Conservation (phyloP, 805 yeast species). For the Kodamaea fukazawae region DNA sequence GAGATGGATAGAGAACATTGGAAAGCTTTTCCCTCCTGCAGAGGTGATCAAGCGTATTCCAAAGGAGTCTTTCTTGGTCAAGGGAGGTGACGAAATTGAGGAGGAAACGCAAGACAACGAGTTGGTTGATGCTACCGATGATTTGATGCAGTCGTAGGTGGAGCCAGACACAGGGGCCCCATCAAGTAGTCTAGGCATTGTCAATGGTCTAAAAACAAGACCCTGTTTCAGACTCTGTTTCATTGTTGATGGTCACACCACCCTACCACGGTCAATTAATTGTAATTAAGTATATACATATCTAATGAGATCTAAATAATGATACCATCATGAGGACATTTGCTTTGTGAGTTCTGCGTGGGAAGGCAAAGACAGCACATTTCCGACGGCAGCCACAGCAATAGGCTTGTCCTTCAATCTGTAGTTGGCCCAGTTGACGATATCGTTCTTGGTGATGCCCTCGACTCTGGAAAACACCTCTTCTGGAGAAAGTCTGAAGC, state of each 20-base stretch:
- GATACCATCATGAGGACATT: slow-evolving; percentile 1
- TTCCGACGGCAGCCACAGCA: slow-evolving; percentile 90
- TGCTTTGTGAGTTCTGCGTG: slow-evolving; percentile 50
- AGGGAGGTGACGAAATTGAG: slow-evolving; percentile 6
- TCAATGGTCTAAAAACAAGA: too few relatives aligned
- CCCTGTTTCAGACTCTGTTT: too few relatives aligned
- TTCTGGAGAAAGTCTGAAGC: slow-evolving; percentile 69
- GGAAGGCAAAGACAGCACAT: slow-evolving; percentile 67
- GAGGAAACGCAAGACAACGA: slow-evolving; percentile 6
- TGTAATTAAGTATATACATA: slow-evolving; percentile 1
- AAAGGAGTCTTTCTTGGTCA: slow-evolving; percentile 51
- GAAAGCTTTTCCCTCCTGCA: slow-evolving; percentile 70
- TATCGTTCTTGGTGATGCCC: slow-evolving; percentile 72
- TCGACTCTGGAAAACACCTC: slow-evolving; percentile 76
- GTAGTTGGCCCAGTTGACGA: slow-evolving; percentile 84
- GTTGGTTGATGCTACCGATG: slow-evolving; percentile 4
- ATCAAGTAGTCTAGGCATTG: too few relatives aligned
- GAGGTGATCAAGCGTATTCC: slow-evolving; percentile 80
- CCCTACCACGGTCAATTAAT: too few relatives aligned
- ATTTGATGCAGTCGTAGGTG: slow-evolving; percentile 5
- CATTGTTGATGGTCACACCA: too few relatives aligned
- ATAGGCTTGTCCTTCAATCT: slow-evolving; percentile 73
- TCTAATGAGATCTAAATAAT: background rate
- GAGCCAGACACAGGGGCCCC: too few relatives aligned
- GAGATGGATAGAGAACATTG: slow-evolving; percentile 88